phyloP scores from a whole-genome alignment of 352 stramenopile genomes.

The Phytophthora podocarpi region DNA sequence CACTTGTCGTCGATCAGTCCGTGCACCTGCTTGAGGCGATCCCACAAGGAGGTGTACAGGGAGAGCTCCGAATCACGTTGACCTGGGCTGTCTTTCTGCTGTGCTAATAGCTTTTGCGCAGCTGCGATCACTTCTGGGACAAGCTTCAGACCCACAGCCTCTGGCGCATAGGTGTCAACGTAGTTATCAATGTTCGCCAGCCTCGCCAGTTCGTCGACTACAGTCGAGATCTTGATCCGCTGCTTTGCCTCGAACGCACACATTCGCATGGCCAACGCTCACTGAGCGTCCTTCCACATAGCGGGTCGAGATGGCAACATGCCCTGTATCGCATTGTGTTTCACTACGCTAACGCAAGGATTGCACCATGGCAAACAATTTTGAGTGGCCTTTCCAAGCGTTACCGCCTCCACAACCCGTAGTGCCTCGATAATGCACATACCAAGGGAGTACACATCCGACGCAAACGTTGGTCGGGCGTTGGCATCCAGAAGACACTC shows the following conservation, averaged over 20 bases:
- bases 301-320: not conserved
- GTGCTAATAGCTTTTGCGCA: no score
- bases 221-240: not conserved
- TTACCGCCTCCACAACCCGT: no score
- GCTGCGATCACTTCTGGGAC: no score
- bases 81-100: no score
- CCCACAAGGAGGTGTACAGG: constrained; percentile 1
- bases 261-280: not conserved
- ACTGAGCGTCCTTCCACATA: not conserved
- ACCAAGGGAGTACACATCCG: not conserved
- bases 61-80: no score
- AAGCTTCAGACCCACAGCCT: no score
- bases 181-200: not conserved
- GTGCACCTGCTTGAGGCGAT: not conserved
- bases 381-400: no score
- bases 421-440: no score
- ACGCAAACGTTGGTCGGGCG: not conserved
- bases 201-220: not conserved
- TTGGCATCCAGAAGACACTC: no score
- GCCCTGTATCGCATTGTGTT: not conserved
- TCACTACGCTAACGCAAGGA: not conserved
- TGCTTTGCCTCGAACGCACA: not conserved
- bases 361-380: not conserved
- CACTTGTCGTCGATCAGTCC: not conserved
- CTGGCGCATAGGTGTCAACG: no score